phyloP scores from a whole-genome alignment of 176 grass and related monocot genomes.

The Eremochloa ophiuroides region DNA sequence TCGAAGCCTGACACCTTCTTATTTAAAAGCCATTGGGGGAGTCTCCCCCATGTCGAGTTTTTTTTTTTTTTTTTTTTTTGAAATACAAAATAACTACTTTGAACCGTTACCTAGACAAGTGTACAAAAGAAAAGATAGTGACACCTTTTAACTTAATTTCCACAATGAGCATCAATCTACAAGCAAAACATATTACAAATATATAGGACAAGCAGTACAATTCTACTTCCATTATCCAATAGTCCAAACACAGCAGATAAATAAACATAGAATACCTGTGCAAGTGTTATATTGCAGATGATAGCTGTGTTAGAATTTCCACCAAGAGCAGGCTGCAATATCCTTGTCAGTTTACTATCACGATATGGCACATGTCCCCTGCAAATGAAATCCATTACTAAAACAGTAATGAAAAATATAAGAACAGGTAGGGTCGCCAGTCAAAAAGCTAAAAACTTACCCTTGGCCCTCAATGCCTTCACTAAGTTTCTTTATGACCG shows the following conservation, averaged over 20 bases:
- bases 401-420: slow-evolving; percentile 21
- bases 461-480: slow-evolving; percentile 87
- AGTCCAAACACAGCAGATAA: neutral
- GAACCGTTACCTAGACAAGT: neutral
- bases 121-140: neutral
- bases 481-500: slow-evolving; percentile 91
- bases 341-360: slow-evolving; percentile 92
- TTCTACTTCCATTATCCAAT: slow-evolving; percentile 1
- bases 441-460: slow-evolving; percentile 44
- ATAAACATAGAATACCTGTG: slow-evolving; percentile 54
- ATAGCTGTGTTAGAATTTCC: slow-evolving; percentile 96
- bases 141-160: slow-evolving; percentile 17
- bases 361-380: slow-evolving; percentile 93
- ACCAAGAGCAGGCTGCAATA: slow-evolving; percentile 86
- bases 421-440: slow-evolving; percentile 4
- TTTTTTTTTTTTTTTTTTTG: too few species aligned
- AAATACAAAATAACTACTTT: slow-evolving; percentile 8
- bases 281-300: slow-evolving; percentile 96
- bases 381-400: slow-evolving; percentile 30
- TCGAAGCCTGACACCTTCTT: too few species aligned
- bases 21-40: too few species aligned
- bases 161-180: neutral
- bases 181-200: slow-evolving; percentile 16
- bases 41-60: too few species aligned
- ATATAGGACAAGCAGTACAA: neutral